Base-by-base conservation (phyloP, 805 yeast species). In the Candida yuanshanica region DNA sequence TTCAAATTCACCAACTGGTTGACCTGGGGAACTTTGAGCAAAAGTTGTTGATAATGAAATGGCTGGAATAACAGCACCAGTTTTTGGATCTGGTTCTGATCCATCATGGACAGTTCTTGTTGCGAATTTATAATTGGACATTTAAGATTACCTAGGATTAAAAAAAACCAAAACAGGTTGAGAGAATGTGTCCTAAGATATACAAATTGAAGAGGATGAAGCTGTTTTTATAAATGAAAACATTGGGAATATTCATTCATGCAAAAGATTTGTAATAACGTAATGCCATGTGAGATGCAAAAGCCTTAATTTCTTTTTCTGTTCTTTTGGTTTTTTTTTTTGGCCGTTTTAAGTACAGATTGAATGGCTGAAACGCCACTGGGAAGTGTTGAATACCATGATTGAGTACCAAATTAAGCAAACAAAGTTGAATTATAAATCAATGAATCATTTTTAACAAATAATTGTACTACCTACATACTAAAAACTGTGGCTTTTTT, bases 21-120 rank as follows among this genome's bases (percentile, higher is more conserved):
- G 66, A 38, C 87, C 77, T 41, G 95, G 95, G 47, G 79, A 77
- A 39, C 74, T 63, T 65, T 86, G 95, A 39, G 87, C 90, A 68
- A 81, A 86, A 31, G 95, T 86, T 47, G 95, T 86, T 37, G 90
- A 81, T 48, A 86, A 70, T 31, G 93, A 83, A 51, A 86, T 81
- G 45, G 95, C 83, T 46, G 83, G 83, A 49, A 86, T 86, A 46
- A 86, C 95, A 21, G 95, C 93, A 46, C 95, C 95, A 44, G 93
- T 86, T 48, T 63, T 60, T 35, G 81, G 75, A 55, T 82, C 88
- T 48, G 78, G 79, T 33, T 70, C 72, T 14, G 89, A 74, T 49
- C 95, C 95, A 23, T 84, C 83, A 65, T 86, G 95, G 53, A 86
- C 83, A 42, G 95, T 95, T 56, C 72, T 73, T 40, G 95, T 87